Evolutionary conservation across 2,329 filamentous ascomycete species (phyloP).

Genomic region (Fusarium penzigii): DNA sequence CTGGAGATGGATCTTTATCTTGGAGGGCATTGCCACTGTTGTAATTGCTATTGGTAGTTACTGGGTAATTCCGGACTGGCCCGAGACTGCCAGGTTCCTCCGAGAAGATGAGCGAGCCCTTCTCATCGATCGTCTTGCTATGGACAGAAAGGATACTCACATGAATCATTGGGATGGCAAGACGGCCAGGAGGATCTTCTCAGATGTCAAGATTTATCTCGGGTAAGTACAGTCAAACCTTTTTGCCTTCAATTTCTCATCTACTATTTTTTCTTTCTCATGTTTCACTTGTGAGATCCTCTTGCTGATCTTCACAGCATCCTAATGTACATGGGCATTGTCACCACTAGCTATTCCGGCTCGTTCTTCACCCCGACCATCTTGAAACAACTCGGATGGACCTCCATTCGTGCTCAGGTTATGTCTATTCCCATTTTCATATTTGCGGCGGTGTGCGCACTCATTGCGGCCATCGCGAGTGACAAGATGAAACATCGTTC

Average conservation of each 20-base stretch:
- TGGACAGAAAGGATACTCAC: background rate
- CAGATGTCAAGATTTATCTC: constrained; percentile 2
- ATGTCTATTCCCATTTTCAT: constrained; percentile 5
- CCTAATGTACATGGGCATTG: constrained; percentile 3
- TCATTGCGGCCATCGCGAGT: background rate
- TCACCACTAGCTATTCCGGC: background rate
- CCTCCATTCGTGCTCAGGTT: background rate
- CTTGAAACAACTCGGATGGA: background rate
- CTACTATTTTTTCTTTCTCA: too few species aligned
- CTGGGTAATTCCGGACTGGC: constrained; percentile 2
- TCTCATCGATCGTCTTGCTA: background rate
- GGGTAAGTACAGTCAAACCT: background rate
- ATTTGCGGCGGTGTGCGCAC: background rate
- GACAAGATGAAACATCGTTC: constrained; percentile 5
- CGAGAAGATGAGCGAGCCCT: background rate
- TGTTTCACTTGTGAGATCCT: too few species aligned
- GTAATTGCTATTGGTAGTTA: background rate
- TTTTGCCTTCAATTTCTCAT: background rate
- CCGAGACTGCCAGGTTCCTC: constrained; percentile 1
- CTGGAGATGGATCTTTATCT: background rate
- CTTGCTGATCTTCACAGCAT: background rate
- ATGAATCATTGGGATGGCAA: constrained; percentile 13
- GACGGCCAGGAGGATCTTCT: constrained; percentile 1
- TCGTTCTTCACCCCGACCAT: constrained; percentile 5
- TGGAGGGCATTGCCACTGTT: background rate